Percentiles rank a stretch among this genome's conserved stretches.
Conservation (phyloP, 305 asterid genomes). For the Euphrasia arctica region DNA sequence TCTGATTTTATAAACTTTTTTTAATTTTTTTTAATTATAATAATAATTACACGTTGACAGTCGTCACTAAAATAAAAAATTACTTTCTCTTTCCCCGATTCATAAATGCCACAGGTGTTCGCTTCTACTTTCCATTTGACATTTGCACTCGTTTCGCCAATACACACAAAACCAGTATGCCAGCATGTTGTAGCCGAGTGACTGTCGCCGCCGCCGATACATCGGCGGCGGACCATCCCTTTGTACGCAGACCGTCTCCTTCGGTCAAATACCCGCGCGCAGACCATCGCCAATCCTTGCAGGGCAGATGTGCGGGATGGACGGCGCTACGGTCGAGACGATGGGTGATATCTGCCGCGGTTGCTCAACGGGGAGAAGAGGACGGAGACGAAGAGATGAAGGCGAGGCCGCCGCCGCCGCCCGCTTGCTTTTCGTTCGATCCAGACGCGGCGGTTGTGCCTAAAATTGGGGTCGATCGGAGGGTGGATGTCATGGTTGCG, state of each 20-base stretch:
- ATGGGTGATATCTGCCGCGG: slow-evolving; percentile 41
- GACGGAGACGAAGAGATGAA: slow-evolving; percentile 25
- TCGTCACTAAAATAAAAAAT: no score
- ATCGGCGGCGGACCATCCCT: slow-evolving; percentile 29
- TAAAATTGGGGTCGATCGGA: slow-evolving; percentile 38
- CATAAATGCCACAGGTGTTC: slow-evolving; percentile 12
- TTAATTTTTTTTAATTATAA: no score
- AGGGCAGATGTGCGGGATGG: slow-evolving; percentile 20
- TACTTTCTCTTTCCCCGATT: not conserved
- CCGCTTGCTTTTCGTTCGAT: slow-evolving; percentile 41
- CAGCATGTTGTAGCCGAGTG: slow-evolving; percentile 36
- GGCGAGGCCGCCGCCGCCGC: slow-evolving; percentile 24
- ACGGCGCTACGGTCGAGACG: slow-evolving; percentile 39
- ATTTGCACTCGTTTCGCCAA: slow-evolving; percentile 9
- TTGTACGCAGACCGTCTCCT: slow-evolving; percentile 28
- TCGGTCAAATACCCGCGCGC: slow-evolving; percentile 27
- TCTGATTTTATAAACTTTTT: no score
- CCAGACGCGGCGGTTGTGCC: slow-evolving; percentile 41
- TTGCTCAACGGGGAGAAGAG: slow-evolving; percentile 22
- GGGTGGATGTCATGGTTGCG: slow-evolving; percentile 63
- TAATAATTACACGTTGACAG: no score
- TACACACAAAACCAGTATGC: slow-evolving; percentile 29
- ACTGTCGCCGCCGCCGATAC: slow-evolving; percentile 30
- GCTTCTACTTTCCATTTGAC: slow-evolving; percentile 12
- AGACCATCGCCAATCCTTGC: slow-evolving; percentile 26